A percentile compares a stretch with the other conserved stretches of the same genome.
These are phyloP conservation scores for Glycine tomentella DNA, from an alignment of 306 rosid species.

Conservation along the genomic window DNA sequence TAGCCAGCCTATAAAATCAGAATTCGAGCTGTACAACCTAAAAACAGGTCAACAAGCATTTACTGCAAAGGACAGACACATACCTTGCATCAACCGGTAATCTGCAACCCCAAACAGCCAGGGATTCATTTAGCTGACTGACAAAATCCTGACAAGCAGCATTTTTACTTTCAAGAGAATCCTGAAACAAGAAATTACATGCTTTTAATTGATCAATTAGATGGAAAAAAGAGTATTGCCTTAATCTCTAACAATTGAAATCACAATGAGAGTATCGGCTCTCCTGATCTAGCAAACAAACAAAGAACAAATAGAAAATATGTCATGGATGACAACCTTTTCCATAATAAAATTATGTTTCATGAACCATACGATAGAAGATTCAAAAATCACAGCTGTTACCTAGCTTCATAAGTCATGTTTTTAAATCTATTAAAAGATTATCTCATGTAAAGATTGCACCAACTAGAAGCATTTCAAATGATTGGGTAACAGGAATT, in stretches of 20 bases:
- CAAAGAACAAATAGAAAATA: conserved; percentile 28
- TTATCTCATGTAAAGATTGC: not conserved
- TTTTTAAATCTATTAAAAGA: too few relatives aligned
- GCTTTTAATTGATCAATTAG: conserved; percentile 12
- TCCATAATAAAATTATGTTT: conserved; percentile 3
- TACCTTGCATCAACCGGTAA: conserved; percentile 88
- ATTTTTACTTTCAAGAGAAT: conserved; percentile 80
- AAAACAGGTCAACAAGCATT: conserved; percentile 42
- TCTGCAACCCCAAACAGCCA: conserved; percentile 84
- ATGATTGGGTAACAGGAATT: conserved; percentile 6
- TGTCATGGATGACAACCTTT: conserved; percentile 30
- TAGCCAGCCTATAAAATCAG: not conserved
- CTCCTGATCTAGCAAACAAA: conserved; percentile 31
- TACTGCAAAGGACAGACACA: conserved; percentile 37
- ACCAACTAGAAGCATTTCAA: not conserved
- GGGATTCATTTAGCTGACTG: conserved; percentile 75
- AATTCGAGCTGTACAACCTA: conserved; percentile 17
- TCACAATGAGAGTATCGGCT: conserved; percentile 4
- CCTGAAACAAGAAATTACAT: conserved; percentile 63
- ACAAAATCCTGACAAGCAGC: conserved; percentile 69
- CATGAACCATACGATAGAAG: not conserved
- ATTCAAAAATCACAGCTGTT: too few relatives aligned
- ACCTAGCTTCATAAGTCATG: too few relatives aligned
- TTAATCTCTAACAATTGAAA: conserved; percentile 30
- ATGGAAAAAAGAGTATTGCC: not conserved